phyloP scores from a whole-genome alignment of 208 protist genomes.

The Leishmania gerbilli region DNA sequence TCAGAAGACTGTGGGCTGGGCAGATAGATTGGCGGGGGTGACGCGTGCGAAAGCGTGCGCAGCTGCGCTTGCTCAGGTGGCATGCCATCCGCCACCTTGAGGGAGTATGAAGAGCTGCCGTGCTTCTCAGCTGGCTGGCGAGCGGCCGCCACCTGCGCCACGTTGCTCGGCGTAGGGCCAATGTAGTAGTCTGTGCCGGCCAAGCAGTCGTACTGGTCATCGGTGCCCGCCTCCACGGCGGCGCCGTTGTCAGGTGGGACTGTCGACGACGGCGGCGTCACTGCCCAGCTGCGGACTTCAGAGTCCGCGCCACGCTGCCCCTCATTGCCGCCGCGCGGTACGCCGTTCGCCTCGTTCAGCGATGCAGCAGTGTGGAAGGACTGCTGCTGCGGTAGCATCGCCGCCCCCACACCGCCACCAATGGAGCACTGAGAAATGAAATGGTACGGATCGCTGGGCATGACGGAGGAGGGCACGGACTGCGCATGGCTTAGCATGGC shows the following conservation, averaged over 20 bases:
- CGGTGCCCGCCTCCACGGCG: background rate
- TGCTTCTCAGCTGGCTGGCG: background rate
- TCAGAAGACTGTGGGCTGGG: background rate
- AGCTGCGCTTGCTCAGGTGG: background rate
- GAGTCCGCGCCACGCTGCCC: slow-evolving; percentile 2
- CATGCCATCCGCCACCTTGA: background rate
- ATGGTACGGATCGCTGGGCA: slow-evolving; percentile 2
- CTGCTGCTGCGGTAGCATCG: slow-evolving; percentile 11
- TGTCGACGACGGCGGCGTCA: background rate
- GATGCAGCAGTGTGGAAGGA: slow-evolving; percentile 9
- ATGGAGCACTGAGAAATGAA: slow-evolving; percentile 17
- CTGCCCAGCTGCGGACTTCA: background rate
- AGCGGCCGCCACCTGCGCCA: background rate
- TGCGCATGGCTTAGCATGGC: slow-evolving; percentile 1
- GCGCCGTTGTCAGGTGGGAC: background rate
- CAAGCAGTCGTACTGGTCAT: slow-evolving; percentile 28
- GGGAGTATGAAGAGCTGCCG: background rate
- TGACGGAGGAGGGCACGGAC: slow-evolving; percentile 1
- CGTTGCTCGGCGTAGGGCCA: slow-evolving; percentile 7
- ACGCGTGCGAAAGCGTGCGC: background rate
- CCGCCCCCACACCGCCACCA: background rate
- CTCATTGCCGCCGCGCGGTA: background rate
- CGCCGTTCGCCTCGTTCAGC: background rate
- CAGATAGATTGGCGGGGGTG: background rate
- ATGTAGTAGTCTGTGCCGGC: slow-evolving; percentile 21